Evolutionary conservation across 1,139 yeast species (phyloP), one percentile per base, ranked within the genome.

Genomic region (Schwanniomyces etchellsii): DNA sequence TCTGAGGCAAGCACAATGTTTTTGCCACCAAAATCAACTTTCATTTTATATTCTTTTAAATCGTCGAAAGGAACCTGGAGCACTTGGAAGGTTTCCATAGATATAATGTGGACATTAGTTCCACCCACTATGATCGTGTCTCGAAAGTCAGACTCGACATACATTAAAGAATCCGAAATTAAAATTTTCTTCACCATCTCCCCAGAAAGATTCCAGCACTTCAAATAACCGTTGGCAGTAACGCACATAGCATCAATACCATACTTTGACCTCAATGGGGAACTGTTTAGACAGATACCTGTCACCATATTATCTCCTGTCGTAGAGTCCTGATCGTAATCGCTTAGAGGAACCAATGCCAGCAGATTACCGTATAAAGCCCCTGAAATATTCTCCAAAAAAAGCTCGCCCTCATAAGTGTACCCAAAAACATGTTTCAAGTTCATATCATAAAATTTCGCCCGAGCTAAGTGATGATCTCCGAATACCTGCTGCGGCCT

Each of bases 11-110:
- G 24, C 1, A 70, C 46, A 3, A 70, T 47, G 35, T 60, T 60
- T 28, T 50, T 47, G 15, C 70, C 76, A 2, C 75, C 81, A 44
- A 70, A 76, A 51, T 81, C 89, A 18, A 74, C 71, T 29, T 63
- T 60, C 35, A 69, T 31, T 7, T 21, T 14, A 7, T 22, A 24
- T 6, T 42, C 31, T 7, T 29, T 30, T 15, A 45, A 14, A 6
- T 27, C 32, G 2, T 40, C 50, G 24, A 51, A 42, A 2, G 35
- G 42, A 3, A 47, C 22, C 5, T 36, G 30, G 5, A 38, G 16
- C 2, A 46, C 29, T 7, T 41, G 38, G 12, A 36, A 39, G 0
- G 46, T 43, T 4, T 38, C 31, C 28, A 45, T 50, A 31, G 54
- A 48, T 3, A 61, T 37, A 1, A 63, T 37, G 33, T 42, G 41